Evolutionary conservation across 2,329 filamentous ascomycete genomes (phyloP).

Genomic region (Ceratocystis huliohia): DNA sequence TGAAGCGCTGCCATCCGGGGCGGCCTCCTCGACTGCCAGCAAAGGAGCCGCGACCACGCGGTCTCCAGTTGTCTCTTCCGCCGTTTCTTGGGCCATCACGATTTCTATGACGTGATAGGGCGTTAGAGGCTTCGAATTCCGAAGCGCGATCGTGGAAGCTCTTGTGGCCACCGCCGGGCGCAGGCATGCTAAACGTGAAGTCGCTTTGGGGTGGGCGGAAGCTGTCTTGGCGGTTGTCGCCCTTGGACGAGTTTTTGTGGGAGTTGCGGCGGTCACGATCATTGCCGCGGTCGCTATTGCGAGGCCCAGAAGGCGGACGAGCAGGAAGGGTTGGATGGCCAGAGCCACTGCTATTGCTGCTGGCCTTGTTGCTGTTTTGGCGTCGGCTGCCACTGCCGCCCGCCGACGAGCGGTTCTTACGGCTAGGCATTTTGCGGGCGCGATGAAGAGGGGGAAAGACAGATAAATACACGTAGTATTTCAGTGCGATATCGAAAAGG

Average conservation of each 20-base stretch:
- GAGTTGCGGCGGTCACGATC: conserved; percentile 9
- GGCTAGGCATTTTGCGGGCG: not conserved
- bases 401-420: conserved; percentile 5
- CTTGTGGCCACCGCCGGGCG: conserved; percentile 33
- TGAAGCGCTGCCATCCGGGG: conserved; percentile 28
- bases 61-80: conserved; percentile 21
- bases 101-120: conserved; percentile 19
- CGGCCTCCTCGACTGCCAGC: conserved; percentile 25
- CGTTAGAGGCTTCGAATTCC: conserved; percentile 21
- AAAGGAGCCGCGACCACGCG: conserved; percentile 25
- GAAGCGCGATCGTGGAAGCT: conserved; percentile 21
- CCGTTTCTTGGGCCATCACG: conserved; percentile 14
- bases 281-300: not conserved
- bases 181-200: conserved; percentile 44
- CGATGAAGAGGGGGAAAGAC: not conserved
- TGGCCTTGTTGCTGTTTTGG: conserved; percentile 31
- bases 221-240: conserved; percentile 11
- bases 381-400: conserved; percentile 15
- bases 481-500: not conserved
- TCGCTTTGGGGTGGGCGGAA: conserved; percentile 33
- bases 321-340: not conserved
- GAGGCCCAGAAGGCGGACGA: conserved; percentile 12
- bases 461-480: not conserved
- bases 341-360: conserved; percentile 38
- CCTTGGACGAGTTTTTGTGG: not conserved